Evolutionary conservation across 441 rosid genomes (phyloP), one percentile per base, ranked within the genome.

Genomic region (Geranium incanum): DNA sequence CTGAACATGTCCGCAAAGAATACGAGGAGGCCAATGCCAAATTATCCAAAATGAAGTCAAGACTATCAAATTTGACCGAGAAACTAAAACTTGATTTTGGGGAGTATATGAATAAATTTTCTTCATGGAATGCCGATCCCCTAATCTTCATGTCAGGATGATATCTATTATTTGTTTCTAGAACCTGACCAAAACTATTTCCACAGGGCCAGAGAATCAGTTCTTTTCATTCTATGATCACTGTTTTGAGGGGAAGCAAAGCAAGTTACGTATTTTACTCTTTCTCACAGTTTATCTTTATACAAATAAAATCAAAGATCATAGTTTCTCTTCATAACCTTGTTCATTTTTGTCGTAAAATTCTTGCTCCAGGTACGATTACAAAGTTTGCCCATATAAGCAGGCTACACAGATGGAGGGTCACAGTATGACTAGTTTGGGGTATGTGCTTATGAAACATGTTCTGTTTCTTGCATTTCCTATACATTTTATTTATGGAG

Each of bases 1-100:
- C 96, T 70, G 93, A 84, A 81, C 83, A 38, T 21, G 78, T 93
- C 41, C 91, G 92, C 75, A 96, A 91, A 83, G 97, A 93, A 78
- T 96, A 91, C 45, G 95, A 96, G 67, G 96, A 89, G 68, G 85
- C 94, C 66, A 90, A 82, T 79, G 57, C 83, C 68, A 96, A 89
- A 80, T 81, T 96, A 78, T 80, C 94, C 67, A 91, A 96, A 72
- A 80, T 95, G 65, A 89, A 93, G 83, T 91, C 97, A 13, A 89
- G 88, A 83, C 88, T 93, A 77, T 87, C 96, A 33, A 89, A 91
- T 75, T 85, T 96, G 81, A 82, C 89, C 0, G 77, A 87, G 73
- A 93, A 93, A 88, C 84, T 88, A 64, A 85, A 90, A 70, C 93
- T 84, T 75, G 98, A 96, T 74, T 93, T 86, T 80, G 99, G 99